Evolutionary conservation across 441 rosid genomes (phyloP).

Genomic region (Brassica balearica): DNA sequence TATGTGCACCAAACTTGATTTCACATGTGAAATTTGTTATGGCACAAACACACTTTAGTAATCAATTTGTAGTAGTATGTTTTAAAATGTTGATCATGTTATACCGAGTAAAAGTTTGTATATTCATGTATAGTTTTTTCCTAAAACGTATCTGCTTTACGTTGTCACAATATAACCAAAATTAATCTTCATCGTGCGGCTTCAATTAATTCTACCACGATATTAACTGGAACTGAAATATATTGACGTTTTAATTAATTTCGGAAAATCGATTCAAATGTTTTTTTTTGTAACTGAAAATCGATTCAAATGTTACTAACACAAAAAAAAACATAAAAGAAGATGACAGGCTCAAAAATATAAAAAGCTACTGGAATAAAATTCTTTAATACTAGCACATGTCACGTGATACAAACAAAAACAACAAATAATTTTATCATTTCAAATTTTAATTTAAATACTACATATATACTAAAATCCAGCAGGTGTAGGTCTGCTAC

Average conservation of each 20-base stretch:
- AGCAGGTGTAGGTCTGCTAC: constrained; percentile 40
- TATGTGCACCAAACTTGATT: constrained; percentile 24
- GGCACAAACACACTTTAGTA: constrained; percentile 3
- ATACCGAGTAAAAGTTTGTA: not conserved
- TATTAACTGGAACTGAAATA: not conserved
- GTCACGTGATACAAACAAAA: constrained; percentile 4
- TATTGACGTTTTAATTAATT: not conserved
- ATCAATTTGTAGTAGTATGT: not conserved
- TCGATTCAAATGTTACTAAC: constrained; percentile 13
- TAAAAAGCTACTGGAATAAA: not conserved
- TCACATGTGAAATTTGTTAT: constrained; percentile 22
- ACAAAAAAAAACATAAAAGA: not conserved
- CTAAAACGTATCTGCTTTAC: not conserved
- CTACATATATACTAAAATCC: constrained; percentile 28
- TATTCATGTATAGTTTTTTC: not conserved
- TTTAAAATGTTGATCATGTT: constrained; percentile 11
- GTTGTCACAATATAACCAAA: constrained; percentile 12
- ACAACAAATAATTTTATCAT: constrained; percentile 24
- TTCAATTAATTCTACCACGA: not conserved
- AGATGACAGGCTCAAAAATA: not conserved
- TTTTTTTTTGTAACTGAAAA: not conserved
- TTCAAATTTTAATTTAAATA: constrained; percentile 22
- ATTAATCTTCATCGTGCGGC: not conserved
- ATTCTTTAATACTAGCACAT: not conserved
- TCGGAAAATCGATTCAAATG: constrained; percentile 6